Conservation (phyloP, 139 green algal species). For the Chlamydomonas sphaeroides region DNA sequence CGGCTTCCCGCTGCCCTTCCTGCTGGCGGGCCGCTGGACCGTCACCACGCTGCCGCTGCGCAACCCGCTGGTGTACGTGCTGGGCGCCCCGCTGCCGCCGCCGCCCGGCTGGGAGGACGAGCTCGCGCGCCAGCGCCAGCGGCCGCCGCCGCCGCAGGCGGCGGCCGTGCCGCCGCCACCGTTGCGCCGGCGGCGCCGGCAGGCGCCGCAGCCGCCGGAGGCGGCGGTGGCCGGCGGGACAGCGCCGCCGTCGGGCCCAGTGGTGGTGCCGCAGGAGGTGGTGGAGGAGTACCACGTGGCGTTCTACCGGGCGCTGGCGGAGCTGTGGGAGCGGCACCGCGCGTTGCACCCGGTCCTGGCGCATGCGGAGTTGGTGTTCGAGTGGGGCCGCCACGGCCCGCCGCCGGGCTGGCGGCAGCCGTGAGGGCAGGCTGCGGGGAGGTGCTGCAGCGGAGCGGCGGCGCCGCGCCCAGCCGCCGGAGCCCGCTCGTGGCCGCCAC, state of each 20-base stretch:
- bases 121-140: not conserved
- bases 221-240: not conserved
- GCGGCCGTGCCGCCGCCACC: not conserved
- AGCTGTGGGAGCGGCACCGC: slow-evolving; percentile 62
- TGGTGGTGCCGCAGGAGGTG: slow-evolving; percentile 42
- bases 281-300: slow-evolving; percentile 64
- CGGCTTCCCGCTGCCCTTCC: slow-evolving; percentile 82
- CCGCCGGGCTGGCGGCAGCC: not conserved
- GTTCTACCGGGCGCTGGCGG: slow-evolving; percentile 67
- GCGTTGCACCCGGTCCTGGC: slow-evolving; percentile 53
- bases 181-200: no score
- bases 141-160: not conserved
- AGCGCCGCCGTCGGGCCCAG: not conserved
- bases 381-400: slow-evolving; percentile 22
- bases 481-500: no score
- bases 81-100: slow-evolving; percentile 73
- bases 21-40: slow-evolving; percentile 70
- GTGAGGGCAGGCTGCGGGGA: no score
- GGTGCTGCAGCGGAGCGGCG: no score
- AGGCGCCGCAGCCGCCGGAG: not conserved
- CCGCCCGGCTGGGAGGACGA: slow-evolving; percentile 21
- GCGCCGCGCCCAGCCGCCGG: no score
- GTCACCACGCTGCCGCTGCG: slow-evolving; percentile 73
- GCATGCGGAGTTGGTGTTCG: slow-evolving; percentile 15
- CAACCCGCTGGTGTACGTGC: slow-evolving; percentile 68